Percentiles rank a stretch among this genome's conserved stretches.
phyloP scores from a whole-genome alignment of 2,329 filamentous ascomycete species.

The Hypoxylon sp. region DNA sequence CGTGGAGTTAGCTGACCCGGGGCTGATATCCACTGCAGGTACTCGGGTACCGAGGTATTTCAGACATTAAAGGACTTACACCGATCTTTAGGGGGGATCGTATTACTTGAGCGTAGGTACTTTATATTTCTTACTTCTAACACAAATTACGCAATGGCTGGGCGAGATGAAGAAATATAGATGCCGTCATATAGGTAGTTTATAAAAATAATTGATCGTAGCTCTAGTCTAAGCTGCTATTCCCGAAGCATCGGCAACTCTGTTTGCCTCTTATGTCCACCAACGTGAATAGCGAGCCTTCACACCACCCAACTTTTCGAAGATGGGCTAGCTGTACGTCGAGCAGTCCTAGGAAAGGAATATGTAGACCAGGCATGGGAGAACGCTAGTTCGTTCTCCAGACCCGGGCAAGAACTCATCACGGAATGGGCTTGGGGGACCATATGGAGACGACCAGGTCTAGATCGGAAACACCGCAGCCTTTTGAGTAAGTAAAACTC shows the following conservation, averaged over 20 bases:
- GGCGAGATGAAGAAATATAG: too few species aligned
- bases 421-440: slow-evolving; percentile 2
- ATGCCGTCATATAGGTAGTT: too few species aligned
- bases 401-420: slow-evolving; percentile 1
- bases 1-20: too few species aligned
- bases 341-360: not conserved
- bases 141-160: too few species aligned
- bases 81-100: too few species aligned
- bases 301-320: not conserved
- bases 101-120: too few species aligned
- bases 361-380: not conserved
- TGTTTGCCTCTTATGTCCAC: not conserved
- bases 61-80: too few species aligned
- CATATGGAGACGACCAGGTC: not conserved
- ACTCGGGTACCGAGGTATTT: too few species aligned
- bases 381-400: not conserved
- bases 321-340: not conserved
- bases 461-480: slow-evolving; percentile 1
- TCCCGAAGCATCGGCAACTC: not conserved
- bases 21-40: too few species aligned
- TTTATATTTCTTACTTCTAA: too few species aligned
- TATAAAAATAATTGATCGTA: too few species aligned
- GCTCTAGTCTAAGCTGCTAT: too few species aligned
- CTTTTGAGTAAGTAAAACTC: not conserved
- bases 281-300: not conserved